phyloP scores from a whole-genome alignment of 352 stramenopile genomes.

The Thalassiosira exigua region DNA sequence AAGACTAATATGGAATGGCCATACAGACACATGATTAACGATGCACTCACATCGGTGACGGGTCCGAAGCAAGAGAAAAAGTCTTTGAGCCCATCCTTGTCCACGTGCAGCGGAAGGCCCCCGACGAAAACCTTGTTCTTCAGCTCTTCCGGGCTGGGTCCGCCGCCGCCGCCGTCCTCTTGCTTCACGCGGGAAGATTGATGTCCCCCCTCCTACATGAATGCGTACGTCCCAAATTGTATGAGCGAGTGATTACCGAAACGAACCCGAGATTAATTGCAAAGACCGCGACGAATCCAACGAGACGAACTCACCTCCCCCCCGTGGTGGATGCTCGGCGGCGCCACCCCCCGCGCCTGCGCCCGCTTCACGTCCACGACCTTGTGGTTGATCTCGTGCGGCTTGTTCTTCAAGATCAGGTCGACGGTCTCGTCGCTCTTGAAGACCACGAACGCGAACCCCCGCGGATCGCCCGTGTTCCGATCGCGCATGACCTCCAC shows the following conservation, averaged over 20 bases:
- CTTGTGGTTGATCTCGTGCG: conserved; percentile 86
- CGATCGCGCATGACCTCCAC: conserved; percentile 82
- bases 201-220: not conserved
- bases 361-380: conserved; percentile 84
- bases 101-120: conserved; percentile 75
- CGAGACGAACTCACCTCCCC: conserved; percentile 26
- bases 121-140: conserved; percentile 85
- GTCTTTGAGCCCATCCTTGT: conserved; percentile 76
- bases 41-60: conserved; percentile 45
- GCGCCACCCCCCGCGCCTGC: conserved; percentile 76
- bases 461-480: conserved; percentile 78
- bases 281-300: too few species aligned
- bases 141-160: conserved; percentile 71
- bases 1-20: conserved; percentile 43
- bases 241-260: conserved; percentile 21
- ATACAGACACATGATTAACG: conserved; percentile 12
- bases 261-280: too few species aligned
- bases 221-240: not conserved
- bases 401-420: conserved; percentile 73
- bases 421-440: conserved; percentile 74
- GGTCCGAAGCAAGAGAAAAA: conserved; percentile 59
- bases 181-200: not conserved
- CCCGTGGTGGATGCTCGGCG: conserved; percentile 71
- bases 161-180: not conserved
- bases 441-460: conserved; percentile 87